Evolutionary conservation across 2,329 filamentous ascomycete species (phyloP).

Genomic region (Xylaria multiplex): DNA sequence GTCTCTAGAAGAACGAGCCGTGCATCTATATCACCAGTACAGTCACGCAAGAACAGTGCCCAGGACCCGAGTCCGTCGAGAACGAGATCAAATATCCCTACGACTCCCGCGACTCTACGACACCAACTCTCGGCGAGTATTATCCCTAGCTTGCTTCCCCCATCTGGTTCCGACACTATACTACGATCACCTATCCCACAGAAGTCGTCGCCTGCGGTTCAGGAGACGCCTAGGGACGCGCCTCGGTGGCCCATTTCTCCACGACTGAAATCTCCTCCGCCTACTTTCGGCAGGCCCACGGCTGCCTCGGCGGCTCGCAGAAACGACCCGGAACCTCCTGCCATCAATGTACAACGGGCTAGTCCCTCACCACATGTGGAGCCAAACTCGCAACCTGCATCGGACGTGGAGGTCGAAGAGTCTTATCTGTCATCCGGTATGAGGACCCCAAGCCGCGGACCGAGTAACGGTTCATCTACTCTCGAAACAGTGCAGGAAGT

Average conservation of each 20-base stretch:
- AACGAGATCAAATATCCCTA: constrained; percentile 62
- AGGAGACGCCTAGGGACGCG: constrained; percentile 63
- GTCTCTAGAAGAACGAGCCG: constrained; percentile 43
- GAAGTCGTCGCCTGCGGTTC: constrained; percentile 63
- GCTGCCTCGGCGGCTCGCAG: constrained; percentile 49
- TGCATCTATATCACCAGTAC: constrained; percentile 50
- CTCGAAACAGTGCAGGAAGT: constrained; percentile 94
- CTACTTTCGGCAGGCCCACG: constrained; percentile 59
- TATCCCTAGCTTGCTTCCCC: constrained; percentile 72
- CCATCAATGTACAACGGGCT: constrained; percentile 64
- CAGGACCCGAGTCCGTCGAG: constrained; percentile 73
- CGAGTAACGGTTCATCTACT: constrained; percentile 68
- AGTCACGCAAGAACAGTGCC: constrained; percentile 72
- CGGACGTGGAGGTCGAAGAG: constrained; percentile 66
- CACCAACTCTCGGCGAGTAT: constrained; percentile 73
- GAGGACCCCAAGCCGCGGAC: constrained; percentile 68
- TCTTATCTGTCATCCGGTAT: constrained; percentile 61
- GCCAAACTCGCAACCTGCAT: constrained; percentile 51
- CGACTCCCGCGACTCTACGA: constrained; percentile 69
- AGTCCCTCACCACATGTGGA: constrained; percentile 59
- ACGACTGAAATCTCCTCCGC: constrained; percentile 80
- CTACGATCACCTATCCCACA: constrained; percentile 71
- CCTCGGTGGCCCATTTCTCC: constrained; percentile 82
- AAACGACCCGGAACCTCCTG: constrained; percentile 61
- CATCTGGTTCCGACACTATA: constrained; percentile 65